These are phyloP conservation scores for Acacia confusa DNA, from an alignment of 306 rosid genomes.

Conservation along the genomic window DNA sequence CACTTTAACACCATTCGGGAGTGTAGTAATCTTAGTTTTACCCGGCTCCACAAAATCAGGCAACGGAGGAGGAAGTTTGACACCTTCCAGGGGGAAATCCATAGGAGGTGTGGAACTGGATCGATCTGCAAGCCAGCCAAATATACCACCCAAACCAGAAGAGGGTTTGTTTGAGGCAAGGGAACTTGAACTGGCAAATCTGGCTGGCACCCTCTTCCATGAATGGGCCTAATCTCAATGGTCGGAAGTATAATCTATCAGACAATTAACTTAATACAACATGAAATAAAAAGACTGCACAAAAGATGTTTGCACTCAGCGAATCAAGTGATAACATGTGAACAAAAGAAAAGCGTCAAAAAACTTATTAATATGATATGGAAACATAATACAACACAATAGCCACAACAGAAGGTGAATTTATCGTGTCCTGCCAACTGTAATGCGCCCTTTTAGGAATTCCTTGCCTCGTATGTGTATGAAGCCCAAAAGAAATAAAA, in stretches of 20 bases:
- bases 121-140: slow-evolving; percentile 79
- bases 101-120: slow-evolving; percentile 60
- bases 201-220: slow-evolving; percentile 42
- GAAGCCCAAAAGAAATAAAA: background rate
- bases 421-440: background rate
- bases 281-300: background rate
- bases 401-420: background rate
- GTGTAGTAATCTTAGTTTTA: slow-evolving; percentile 67
- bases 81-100: slow-evolving; percentile 69
- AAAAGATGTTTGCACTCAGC: background rate
- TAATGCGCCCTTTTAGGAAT: background rate
- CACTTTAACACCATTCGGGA: slow-evolving; percentile 78
- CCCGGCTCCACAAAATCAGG: slow-evolving; percentile 74
- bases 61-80: slow-evolving; percentile 66
- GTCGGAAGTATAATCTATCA: slow-evolving; percentile 23
- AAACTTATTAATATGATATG: background rate
- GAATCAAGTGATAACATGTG: background rate
- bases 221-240: slow-evolving; percentile 54
- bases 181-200: slow-evolving; percentile 77
- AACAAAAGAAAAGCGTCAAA: background rate
- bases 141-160: slow-evolving; percentile 60
- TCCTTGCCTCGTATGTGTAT: background rate
- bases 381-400: background rate
- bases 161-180: slow-evolving; percentile 51
- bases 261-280: background rate